Evolutionary conservation across 805 yeast species (phyloP), one percentile per base, ranked within the genome.

Genomic region (Lipomyces lipofer): DNA sequence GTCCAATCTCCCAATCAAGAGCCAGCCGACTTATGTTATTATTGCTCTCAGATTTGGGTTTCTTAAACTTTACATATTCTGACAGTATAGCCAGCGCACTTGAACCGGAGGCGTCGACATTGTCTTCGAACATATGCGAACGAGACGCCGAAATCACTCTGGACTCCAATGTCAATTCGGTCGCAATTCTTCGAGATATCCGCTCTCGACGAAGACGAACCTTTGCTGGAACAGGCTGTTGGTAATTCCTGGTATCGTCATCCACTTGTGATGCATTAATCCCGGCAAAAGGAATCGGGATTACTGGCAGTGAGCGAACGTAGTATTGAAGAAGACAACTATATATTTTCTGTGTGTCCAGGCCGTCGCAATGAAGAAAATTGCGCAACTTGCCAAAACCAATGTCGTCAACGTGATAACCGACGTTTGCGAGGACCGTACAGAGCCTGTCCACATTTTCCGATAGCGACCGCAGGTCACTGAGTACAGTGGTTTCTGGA

Each of bases 221-320:
- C 62, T 60, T 15, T 56, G 65, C 36, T 10, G 51, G 38, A 8
- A 56, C 51, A 3, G 57, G 51, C 15, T 38, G 46, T 12, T 28
- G 12, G 12, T 15, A 15, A 49, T 56, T 22, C 52, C 57, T 65
- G 58, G 40, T 17, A 17, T 61, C 44, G 17, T 53, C 40, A n/a
- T 42, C 50, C 24, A 32, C 28, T 9, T 36, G 47, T 15, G n/a
- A 7, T 3, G 10, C 32, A 15, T 33, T 48, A 13, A 28, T 25
- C 17, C 22, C 19, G 15, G 12, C 30, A 12, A 44, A 28, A 3
- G 35, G 19, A 22, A 17, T 29, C 13, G 50, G 13, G 3, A 19
- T 15, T 9, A 32, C 33, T 10, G 56, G 57, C 15, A 64, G 52
- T 2, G 69, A 62, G 10, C 60, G 59, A 29, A 65, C 58, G 65